Conservation (phyloP, 495 filamentous ascomycete species). For the Penicillium malachiteum region DNA sequence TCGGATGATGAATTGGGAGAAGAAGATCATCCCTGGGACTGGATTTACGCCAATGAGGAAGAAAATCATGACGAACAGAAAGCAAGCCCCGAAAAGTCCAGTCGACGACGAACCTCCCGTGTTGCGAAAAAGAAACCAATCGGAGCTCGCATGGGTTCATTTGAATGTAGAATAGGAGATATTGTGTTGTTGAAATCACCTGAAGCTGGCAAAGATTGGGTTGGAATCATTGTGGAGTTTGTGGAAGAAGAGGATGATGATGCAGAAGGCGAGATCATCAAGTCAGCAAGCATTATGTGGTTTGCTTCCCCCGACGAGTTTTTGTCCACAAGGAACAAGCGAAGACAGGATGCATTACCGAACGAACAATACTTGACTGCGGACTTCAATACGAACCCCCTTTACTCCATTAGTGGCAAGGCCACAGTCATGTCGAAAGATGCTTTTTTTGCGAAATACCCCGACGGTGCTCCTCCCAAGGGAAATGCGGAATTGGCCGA, state of each 20-base stretch:
- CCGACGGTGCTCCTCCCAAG: conserved; percentile 71
- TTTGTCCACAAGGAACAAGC: conserved; percentile 69
- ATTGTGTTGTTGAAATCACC: conserved; percentile 84
- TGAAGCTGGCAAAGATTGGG: conserved; percentile 79
- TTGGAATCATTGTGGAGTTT: conserved; percentile 83
- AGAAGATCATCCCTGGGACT: conserved; percentile 89
- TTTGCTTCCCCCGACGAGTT: conserved; percentile 91
- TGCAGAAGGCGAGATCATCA: conserved; percentile 46
- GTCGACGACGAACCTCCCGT: conserved; percentile 32
- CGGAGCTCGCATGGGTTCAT: conserved; percentile 82
- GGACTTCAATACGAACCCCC: conserved; percentile 76
- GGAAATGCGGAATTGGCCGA: conserved; percentile 58
- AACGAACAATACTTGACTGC: conserved; percentile 93
- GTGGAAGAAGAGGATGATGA: conserved; percentile 62
- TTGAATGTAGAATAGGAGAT: conserved; percentile 80
- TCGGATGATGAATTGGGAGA: conserved; percentile 88
- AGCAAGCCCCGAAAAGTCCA: conserved; percentile 27
- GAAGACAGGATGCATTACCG: conserved; percentile 74
- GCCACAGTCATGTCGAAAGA: conserved; percentile 73
- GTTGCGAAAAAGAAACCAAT: conserved; percentile 53
- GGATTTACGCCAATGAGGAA: conserved; percentile 64
- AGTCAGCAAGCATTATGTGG: conserved; percentile 81
- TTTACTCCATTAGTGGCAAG: conserved; percentile 89
- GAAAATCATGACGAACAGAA: conserved; percentile 20
- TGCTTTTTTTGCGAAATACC: conserved; percentile 65